Evolutionary conservation across 805 yeast species (phyloP).

Genomic region (Saturnispora ahearnii): DNA sequence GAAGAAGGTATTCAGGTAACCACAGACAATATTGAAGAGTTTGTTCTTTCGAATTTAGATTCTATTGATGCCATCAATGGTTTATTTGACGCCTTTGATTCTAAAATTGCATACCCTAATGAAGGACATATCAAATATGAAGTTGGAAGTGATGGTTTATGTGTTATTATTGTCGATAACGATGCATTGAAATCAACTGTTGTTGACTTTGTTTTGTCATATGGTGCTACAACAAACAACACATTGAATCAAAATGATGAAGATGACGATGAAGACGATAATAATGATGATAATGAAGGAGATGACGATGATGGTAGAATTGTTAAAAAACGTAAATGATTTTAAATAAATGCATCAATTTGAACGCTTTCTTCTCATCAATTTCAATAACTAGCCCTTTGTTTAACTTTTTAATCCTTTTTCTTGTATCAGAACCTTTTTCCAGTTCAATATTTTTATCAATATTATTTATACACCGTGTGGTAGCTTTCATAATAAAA

Average conservation of each 20-base stretch:
- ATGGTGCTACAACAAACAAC: slow-evolving; percentile 5
- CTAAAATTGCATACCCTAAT: slow-evolving; percentile 42
- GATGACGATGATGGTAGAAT: slow-evolving; percentile 10
- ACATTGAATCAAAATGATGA: not conserved
- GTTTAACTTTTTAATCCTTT: not conserved
- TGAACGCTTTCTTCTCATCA: not conserved
- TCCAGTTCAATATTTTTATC: not conserved
- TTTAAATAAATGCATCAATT: not conserved
- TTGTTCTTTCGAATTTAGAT: slow-evolving; percentile 23
- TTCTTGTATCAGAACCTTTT: not conserved
- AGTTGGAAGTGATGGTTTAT: slow-evolving; percentile 53
- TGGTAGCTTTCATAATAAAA: not conserved
- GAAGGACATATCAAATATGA: slow-evolving; percentile 48
- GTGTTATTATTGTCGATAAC: slow-evolving; percentile 44
- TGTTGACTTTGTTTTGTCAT: slow-evolving; percentile 33
- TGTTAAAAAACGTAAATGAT: slow-evolving; percentile 6
- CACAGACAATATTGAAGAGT: slow-evolving; percentile 8
- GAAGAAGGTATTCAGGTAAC: slow-evolving; percentile 7
- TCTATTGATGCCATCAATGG: slow-evolving; percentile 39
- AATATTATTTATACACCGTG: not conserved
- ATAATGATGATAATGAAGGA: slow-evolving; percentile 5
- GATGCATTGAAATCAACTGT: slow-evolving; percentile 31
- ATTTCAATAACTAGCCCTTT: not conserved
- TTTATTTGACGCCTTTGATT: slow-evolving; percentile 47
- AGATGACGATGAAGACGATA: not conserved